Conservation (phyloP, 2,329 filamentous ascomycete species). For the Fusarium citri region DNA sequence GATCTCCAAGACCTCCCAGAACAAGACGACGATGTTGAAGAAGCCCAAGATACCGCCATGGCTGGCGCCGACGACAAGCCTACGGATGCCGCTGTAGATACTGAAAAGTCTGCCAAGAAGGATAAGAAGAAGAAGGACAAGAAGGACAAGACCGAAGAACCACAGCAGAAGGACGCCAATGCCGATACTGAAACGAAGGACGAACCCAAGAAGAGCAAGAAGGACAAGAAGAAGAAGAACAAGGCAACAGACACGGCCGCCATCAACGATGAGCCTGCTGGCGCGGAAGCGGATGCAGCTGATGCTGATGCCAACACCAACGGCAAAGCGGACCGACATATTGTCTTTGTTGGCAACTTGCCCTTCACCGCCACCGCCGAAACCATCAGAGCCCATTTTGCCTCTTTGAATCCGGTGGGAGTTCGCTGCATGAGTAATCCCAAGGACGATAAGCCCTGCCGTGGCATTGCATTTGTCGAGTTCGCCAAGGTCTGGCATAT, state of each 20-base stretch:
- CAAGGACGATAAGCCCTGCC: conserved; percentile 69
- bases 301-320: conserved; percentile 31
- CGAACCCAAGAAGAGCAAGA: conserved; percentile 50
- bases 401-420: conserved; percentile 65
- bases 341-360: conserved; percentile 75
- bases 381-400: conserved; percentile 80
- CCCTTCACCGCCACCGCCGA: conserved; percentile 83
- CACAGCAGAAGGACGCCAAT: conserved; percentile 26
- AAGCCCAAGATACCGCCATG: conserved; percentile 41
- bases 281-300: conserved; percentile 27
- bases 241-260: conserved; percentile 38
- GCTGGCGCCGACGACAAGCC: conserved; percentile 42
- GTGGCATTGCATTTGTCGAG: conserved; percentile 88
- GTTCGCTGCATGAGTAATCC: conserved; percentile 78
- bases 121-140: conserved; percentile 48
- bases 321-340: conserved; percentile 48
- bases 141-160: conserved; percentile 43
- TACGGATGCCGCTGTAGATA: conserved; percentile 27
- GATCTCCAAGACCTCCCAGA: conserved; percentile 54
- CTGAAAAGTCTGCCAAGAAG: conserved; percentile 44
- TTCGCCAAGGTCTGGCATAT: conserved; percentile 88
- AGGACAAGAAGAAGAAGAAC: conserved; percentile 47
- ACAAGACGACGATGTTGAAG: conserved; percentile 45
- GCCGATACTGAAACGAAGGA: conserved; percentile 44
- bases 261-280: conserved; percentile 15